A percentile compares a stretch with the other conserved stretches of the same genome.
Evolutionary conservation across 1,139 yeast species (phyloP).

Genomic region (Yamadazyma aaseri): DNA sequence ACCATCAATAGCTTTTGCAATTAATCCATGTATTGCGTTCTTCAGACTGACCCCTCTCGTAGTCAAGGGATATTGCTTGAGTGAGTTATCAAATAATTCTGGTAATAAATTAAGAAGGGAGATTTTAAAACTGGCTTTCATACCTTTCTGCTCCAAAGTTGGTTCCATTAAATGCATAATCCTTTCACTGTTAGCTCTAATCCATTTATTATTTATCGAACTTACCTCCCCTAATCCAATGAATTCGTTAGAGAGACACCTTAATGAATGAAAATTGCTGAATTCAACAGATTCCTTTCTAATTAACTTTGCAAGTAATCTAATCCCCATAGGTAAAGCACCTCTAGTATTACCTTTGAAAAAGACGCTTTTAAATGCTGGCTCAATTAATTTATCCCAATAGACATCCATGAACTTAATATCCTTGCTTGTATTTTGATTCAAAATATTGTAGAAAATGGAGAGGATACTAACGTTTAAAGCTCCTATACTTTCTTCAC

Average conservation of each 20-base stretch:
- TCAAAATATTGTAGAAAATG: conserved; percentile 33
- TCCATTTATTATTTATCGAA: conserved; percentile 36
- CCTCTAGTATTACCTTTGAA: conserved; percentile 19
- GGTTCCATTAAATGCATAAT: conserved; percentile 26
- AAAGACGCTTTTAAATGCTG: conserved; percentile 31
- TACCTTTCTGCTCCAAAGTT: conserved; percentile 23
- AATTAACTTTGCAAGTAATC: conserved; percentile 24
- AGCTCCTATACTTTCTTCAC: conserved; percentile 27
- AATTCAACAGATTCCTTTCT: conserved; percentile 25
- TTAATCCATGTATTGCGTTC: not conserved
- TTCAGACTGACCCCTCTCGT: not conserved
- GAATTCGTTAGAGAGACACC: conserved; percentile 36
- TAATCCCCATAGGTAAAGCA: conserved; percentile 13
- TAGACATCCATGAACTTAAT: conserved; percentile 29
- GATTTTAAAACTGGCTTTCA: conserved; percentile 27
- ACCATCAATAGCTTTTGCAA: conserved; percentile 2
- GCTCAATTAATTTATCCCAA: conserved; percentile 41
- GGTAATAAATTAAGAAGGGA: conserved; percentile 3
- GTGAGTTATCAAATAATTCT: conserved; percentile 1
- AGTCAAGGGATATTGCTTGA: conserved; percentile 1
- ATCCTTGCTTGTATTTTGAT: conserved; percentile 16
- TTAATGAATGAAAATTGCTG: conserved; percentile 23
- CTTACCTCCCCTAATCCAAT: conserved; percentile 29
- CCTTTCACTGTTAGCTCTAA: conserved; percentile 29
- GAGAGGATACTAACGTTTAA: conserved; percentile 31